These are phyloP conservation scores for Alternaria brassicicola DNA, from an alignment of 2,329 filamentous ascomycete genomes.

Conservation along the genomic window DNA sequence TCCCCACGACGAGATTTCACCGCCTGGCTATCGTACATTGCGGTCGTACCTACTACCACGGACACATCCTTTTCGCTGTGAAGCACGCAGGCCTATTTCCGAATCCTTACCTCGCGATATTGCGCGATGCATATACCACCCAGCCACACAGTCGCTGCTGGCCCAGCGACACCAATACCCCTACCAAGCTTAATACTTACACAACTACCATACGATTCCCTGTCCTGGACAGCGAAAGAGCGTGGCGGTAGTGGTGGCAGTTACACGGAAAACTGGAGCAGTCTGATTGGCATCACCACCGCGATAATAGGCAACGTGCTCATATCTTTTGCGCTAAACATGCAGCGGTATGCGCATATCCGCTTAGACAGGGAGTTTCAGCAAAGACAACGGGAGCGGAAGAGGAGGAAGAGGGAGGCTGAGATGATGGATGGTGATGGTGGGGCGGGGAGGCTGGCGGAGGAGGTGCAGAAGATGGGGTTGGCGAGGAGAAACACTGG, in stretches of 20 bases:
- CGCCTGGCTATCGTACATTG: neutral
- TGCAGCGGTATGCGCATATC: constrained; percentile 94
- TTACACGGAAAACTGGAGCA: constrained; percentile 71
- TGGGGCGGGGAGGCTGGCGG: constrained; percentile 35
- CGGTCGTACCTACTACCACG: neutral
- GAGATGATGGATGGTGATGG: constrained; percentile 20
- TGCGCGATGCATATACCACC: constrained; percentile 35
- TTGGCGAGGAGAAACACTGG: neutral
- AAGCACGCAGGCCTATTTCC: neutral
- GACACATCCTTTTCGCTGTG: neutral
- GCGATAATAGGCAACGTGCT: constrained; percentile 92
- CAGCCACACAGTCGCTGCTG: constrained; percentile 30
- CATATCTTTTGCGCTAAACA: constrained; percentile 94
- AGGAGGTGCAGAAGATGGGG: constrained; percentile 33
- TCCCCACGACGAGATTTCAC: neutral
- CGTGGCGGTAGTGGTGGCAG: constrained; percentile 9
- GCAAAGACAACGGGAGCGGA: constrained; percentile 50
- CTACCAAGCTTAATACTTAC: constrained; percentile 1
- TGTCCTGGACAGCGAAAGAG: constrained; percentile 16
- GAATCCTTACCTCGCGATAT: neutral
- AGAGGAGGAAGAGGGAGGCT: constrained; percentile 31
- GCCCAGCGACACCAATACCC: constrained; percentile 21
- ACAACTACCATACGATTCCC: constrained; percentile 19
- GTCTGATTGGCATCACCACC: constrained; percentile 90
- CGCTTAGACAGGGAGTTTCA: constrained; percentile 74